phyloP scores from a whole-genome alignment of 2,329 filamentous ascomycete species.

The Talaromyces sp. region DNA sequence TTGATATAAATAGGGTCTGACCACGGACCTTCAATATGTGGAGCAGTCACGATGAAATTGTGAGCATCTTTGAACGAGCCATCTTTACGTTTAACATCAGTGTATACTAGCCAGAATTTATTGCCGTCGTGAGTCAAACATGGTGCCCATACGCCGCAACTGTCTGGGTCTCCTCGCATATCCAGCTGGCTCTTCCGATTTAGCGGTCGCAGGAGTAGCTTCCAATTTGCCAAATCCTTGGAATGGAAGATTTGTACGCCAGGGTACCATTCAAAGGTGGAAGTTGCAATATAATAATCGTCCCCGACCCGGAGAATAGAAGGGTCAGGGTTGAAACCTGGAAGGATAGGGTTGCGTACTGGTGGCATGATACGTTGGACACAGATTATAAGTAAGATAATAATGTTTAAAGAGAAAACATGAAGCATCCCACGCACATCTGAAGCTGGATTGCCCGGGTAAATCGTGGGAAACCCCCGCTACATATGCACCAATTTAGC shows the following conservation, averaged over 20 bases:
- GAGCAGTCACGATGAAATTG: conserved; percentile 44
- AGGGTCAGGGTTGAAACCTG: conserved; percentile 58
- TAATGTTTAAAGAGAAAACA: neutral
- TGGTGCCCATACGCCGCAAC: conserved; percentile 39
- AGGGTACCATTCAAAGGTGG: conserved; percentile 57
- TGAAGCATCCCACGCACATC: neutral
- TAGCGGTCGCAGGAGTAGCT: conserved; percentile 21
- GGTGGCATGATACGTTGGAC: conserved; percentile 2
- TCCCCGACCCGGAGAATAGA: conserved; percentile 46
- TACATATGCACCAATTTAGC: neutral
- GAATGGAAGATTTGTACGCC: conserved; percentile 56
- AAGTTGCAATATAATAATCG: conserved; percentile 55
- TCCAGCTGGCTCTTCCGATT: conserved; percentile 19
- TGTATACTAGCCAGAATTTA: conserved; percentile 41
- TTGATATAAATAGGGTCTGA: conserved; percentile 46
- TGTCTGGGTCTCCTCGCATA: conserved; percentile 19
- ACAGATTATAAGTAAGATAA: neutral
- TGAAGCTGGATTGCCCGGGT: neutral
- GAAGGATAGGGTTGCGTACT: conserved; percentile 51
- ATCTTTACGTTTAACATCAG: conserved; percentile 56
- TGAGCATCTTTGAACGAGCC: conserved; percentile 61
- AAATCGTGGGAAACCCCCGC: neutral
- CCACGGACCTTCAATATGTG: conserved; percentile 36
- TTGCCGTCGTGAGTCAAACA: conserved; percentile 42
- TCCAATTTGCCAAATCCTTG: conserved; percentile 36